Evolutionary conservation across 2,329 filamentous ascomycete genomes (phyloP).

Genomic region (Helotiales sp.): DNA sequence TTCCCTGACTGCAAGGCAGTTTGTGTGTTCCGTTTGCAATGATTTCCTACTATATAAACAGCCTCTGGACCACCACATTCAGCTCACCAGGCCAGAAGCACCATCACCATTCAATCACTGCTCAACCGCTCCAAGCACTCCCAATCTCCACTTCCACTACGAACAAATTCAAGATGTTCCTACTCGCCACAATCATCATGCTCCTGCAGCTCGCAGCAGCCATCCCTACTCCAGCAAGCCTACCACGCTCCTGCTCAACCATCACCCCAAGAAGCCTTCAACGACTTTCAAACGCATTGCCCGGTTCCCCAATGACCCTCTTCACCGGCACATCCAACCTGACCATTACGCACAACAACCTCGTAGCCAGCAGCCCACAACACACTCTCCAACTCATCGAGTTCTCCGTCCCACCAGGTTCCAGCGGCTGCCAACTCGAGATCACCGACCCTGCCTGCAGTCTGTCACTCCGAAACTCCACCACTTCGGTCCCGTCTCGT

Average conservation of each 20-base stretch:
- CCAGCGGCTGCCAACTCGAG: constrained; percentile 13
- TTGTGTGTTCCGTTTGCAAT: not conserved
- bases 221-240: constrained; percentile 1
- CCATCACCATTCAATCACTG: not conserved
- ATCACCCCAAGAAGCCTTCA: constrained; percentile 8
- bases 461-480: not conserved
- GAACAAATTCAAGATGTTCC: not conserved
- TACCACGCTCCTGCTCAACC: constrained; percentile 14
- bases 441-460: constrained; percentile 8
- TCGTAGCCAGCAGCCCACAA: constrained; percentile 2
- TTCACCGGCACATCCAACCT: not conserved
- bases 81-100: not conserved
- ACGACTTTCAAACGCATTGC: constrained; percentile 5
- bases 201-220: not conserved
- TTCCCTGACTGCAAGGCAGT: not conserved
- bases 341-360: constrained; percentile 1
- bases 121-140: not conserved
- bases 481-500: not conserved
- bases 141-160: not conserved
- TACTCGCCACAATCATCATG: not conserved
- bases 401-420: constrained; percentile 11
- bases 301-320: not conserved
- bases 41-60: not conserved
- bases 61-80: not conserved
- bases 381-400: constrained; percentile 12